phyloP scores from a whole-genome alignment of 2,329 filamentous ascomycete genomes.

The Talaromyces sp. region DNA sequence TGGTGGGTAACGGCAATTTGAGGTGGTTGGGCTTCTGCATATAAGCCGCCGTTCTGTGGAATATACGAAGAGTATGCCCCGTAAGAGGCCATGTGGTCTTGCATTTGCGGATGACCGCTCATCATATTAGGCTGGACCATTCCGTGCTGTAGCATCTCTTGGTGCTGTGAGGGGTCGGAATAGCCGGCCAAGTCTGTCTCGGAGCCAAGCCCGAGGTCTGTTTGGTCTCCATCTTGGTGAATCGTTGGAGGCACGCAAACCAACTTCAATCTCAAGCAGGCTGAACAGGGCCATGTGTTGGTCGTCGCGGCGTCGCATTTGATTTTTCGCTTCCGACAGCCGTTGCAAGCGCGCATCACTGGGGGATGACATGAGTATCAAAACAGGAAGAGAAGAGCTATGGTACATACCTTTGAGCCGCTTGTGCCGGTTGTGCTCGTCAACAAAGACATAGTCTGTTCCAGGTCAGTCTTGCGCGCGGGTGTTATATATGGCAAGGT shows the following conservation, averaged over 20 bases:
- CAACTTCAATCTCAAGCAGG: constrained; percentile 85
- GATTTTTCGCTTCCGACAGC: constrained; percentile 90
- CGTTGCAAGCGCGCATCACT: constrained; percentile 98
- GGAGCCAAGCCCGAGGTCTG: constrained; percentile 20
- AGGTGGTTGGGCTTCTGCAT: constrained; percentile 26
- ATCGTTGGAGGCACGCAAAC: constrained; percentile 88
- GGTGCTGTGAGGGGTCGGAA: constrained; percentile 28
- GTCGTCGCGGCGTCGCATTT: constrained; percentile 97
- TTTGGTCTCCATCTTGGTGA: constrained; percentile 59
- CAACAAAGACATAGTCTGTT: constrained; percentile 91
- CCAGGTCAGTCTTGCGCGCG: neutral
- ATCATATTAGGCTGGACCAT: constrained; percentile 42
- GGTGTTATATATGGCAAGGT: neutral
- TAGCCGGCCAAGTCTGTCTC: constrained; percentile 21
- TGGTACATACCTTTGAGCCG: constrained; percentile 71
- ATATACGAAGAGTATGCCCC: constrained; percentile 38
- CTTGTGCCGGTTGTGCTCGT: constrained; percentile 98
- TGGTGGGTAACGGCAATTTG: constrained; percentile 26
- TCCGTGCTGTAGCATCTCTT: constrained; percentile 48
- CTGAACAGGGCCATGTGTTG: constrained; percentile 95
- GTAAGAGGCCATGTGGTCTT: constrained; percentile 4
- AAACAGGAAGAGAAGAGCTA: neutral
- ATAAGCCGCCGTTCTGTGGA: constrained; percentile 24
- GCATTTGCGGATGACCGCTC: constrained; percentile 2
- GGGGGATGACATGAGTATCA: constrained; percentile 4